A percentile compares a stretch with the other conserved stretches of the same genome.
These are phyloP conservation scores for Ceratocystis ficicola DNA, from an alignment of 2,329 filamentous ascomycete species.

Conservation along the genomic window DNA sequence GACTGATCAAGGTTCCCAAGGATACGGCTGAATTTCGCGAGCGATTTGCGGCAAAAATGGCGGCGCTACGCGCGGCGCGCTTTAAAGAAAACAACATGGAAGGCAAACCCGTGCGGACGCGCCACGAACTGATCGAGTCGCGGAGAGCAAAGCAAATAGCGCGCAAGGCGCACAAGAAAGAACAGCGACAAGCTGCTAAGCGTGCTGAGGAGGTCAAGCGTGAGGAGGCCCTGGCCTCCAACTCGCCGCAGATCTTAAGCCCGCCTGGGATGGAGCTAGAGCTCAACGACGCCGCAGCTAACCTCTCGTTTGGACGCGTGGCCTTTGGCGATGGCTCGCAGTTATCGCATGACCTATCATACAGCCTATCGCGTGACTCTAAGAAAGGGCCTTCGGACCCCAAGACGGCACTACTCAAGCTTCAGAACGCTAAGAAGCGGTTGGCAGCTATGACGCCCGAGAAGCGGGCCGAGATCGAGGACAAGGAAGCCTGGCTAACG, in stretches of 20 bases:
- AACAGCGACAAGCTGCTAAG: conserved; percentile 62
- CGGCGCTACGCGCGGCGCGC: conserved; percentile 68
- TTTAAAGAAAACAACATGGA: conserved; percentile 61
- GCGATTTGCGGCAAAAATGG: conserved; percentile 70
- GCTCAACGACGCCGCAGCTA: conserved; percentile 35
- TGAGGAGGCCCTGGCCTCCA: conserved; percentile 50
- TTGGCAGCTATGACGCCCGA: conserved; percentile 61
- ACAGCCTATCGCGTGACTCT: conserved; percentile 42
- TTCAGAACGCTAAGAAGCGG: conserved; percentile 75
- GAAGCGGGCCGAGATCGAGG: conserved; percentile 74
- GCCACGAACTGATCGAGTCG: conserved; percentile 84
- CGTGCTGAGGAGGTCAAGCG: conserved; percentile 62
- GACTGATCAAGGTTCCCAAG: conserved; percentile 53
- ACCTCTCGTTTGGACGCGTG: conserved; percentile 83
- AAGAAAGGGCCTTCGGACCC: conserved; percentile 75
- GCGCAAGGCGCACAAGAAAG: conserved; percentile 79
- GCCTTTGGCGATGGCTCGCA: conserved; percentile 77
- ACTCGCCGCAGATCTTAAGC: conserved; percentile 49
- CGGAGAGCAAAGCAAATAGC: conserved; percentile 77
- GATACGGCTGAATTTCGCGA: conserved; percentile 65
- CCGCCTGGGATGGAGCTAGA: conserved; percentile 35
- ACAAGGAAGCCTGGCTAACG: conserved; percentile 90
- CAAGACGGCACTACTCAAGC: conserved; percentile 71
- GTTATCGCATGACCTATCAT: conserved; percentile 60
- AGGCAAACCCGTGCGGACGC: conserved; percentile 68